Evolutionary conservation across 306 rosid genomes (phyloP), one percentile per base, ranked within the genome.

Genomic region (Lagenaria siceraria): DNA sequence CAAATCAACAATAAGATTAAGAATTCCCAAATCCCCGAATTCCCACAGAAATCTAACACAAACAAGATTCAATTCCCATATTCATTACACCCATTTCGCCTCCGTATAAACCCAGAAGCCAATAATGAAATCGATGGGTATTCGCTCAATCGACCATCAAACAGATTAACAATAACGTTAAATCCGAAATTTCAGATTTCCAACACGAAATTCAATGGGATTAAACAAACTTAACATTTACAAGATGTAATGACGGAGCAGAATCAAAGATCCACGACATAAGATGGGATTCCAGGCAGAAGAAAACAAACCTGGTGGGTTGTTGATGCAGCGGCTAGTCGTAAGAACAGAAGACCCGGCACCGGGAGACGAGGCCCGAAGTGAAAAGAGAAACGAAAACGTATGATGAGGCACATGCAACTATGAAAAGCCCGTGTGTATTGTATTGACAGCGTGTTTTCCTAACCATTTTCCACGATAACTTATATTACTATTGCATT

Each of bases 281-380:
- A 27, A 15, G 38, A 14, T 12, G 22, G 3, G 71, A 60, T 15
- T 60, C 52, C 5, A 1, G 10, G 31, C 1, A 21, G 64, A 54
- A 0, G 49, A 35, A 75, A 56, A 27, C 14, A 9, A 75, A 75
- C 62, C 78, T 56, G 78, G 18, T 12, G 65, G 78, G 78, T 56
- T 75, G 78, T 35, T 38, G 65, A 54, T 75, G 76, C 76, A 70
- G 76, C 76, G 48, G 76, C 63, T 74, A 63, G 63, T 53, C 14
- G 73, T 18, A 38, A 65, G 10, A 31, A 35, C 27, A 35, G 6
- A 8, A 65, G 46, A 65, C 72, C 72, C 49, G 42, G 61, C 61
- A 18, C 49, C 42, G 43, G 48, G 18, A 62, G 22, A 62, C 33
- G 35, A 61, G 64, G 33, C 22, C 54, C 61, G 43, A 62, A 77